These are phyloP conservation scores for Coelastrella sp. DNA, from an alignment of 139 green algal species.

Conservation along the genomic window DNA sequence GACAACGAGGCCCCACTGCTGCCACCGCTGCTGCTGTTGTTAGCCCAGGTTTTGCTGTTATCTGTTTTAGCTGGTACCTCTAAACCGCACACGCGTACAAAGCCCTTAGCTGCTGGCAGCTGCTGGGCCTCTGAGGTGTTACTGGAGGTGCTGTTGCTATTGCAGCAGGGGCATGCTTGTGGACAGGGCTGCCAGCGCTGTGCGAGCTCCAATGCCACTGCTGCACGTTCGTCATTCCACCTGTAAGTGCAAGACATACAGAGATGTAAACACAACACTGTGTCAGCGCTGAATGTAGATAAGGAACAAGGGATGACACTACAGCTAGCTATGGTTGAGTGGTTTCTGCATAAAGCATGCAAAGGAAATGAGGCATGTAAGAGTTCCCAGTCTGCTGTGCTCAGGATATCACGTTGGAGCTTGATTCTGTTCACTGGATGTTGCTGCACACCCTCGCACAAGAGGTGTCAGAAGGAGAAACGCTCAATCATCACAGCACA, in stretches of 20 bases:
- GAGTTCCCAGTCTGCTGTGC: background rate
- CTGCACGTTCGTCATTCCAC: conserved; percentile 40
- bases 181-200: conserved; percentile 34
- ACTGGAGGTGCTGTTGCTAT: background rate
- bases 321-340: background rate
- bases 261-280: too few relatives aligned
- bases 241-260: background rate
- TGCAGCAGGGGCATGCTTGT: background rate
- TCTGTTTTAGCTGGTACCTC: conserved; percentile 55
- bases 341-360: too few relatives aligned
- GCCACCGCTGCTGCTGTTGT: conserved; percentile 25
- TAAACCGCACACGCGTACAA: conserved; percentile 72
- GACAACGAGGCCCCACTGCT: background rate
- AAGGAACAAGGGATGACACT: background rate
- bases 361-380: too few relatives aligned
- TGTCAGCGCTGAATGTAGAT: background rate
- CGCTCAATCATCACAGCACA: conserved; percentile 41
- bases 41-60: background rate
- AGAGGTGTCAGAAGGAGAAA: conserved; percentile 49
- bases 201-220: conserved; percentile 27
- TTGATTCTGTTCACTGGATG: conserved; percentile 38
- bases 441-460: conserved; percentile 35
- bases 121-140: background rate
- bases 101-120: conserved; percentile 57
- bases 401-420: conserved; percentile 14